Evolutionary conservation across 768 basidiomycete genomes (phyloP), one percentile per base, ranked within the genome.

Genomic region (Xerocomellus amylosporus): DNA sequence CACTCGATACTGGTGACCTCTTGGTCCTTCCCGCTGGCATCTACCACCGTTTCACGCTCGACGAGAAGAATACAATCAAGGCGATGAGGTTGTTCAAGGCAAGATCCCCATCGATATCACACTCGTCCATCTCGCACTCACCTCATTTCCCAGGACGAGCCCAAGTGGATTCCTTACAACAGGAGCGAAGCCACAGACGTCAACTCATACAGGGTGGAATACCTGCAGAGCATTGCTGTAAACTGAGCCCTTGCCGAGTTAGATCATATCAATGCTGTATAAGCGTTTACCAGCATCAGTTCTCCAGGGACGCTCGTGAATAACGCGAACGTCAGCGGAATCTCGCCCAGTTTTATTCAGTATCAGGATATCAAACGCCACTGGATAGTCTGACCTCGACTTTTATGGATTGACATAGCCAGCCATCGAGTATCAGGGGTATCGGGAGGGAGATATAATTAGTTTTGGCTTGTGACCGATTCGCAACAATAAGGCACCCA

Each of bases 21-120:
- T 71, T 97, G 49, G 85, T 97, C 49, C 71, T 98, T 39, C 95
- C 95, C 1, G 82, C 90, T 17, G 93, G 93, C 0, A 93, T 95
- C 62, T 97, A 94, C 70, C 95, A 98, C 73, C 87, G 94, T 38
- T 98, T 97, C 75, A 95, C 91, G 0, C 82, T 97, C 15, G 93
- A 96, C 66, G 79, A 83, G 58, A 73, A 65, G 46, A 83, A 97
- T 70, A 73, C 74, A 33, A 85, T 94, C 72, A 83, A 85, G 61
- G 88, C 88, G 0, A 75, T 93, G 69, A 79, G 93, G 8, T 75
- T 97, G 49, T 97, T 95, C 83, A 83, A 93, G 82, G 91, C 84
- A 54, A 33, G 72, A 57, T 22, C 22, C 34, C 31, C 19, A 43
- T 40, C 49, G 8, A 44, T 26, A 40, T 17, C 14, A 31, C 34